Evolutionary conservation across 495 filamentous ascomycete species (phyloP).

Genomic region (Stereocaulon alpinum): DNA sequence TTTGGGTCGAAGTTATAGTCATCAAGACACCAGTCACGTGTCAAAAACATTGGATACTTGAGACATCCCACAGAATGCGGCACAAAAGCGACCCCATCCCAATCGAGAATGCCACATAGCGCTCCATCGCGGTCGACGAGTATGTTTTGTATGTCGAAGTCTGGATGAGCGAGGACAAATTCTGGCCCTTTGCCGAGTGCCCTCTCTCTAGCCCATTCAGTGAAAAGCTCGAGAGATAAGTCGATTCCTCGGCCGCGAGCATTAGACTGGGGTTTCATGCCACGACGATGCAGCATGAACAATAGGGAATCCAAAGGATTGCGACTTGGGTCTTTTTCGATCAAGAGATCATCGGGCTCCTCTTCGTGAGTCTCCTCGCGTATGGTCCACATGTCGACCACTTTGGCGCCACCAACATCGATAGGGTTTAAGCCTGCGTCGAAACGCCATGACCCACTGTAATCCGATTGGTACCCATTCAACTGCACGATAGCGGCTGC

Average conservation of each 20-base stretch:
- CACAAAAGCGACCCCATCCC: conserved; percentile 28
- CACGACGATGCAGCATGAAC: background rate
- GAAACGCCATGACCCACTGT: conserved; percentile 21
- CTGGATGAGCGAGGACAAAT: conserved; percentile 17
- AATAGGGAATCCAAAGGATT: background rate
- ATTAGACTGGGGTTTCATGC: background rate
- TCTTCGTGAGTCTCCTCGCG: background rate
- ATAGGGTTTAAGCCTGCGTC: conserved; percentile 11
- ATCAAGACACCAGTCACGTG: conserved; percentile 29
- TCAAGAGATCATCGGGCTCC: background rate
- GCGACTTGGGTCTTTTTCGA: background rate
- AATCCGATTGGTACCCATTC: conserved; percentile 20
- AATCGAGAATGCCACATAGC: conserved; percentile 33
- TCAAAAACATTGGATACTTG: conserved; percentile 30
- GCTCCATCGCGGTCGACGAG: conserved; percentile 31
- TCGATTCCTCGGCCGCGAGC: background rate
- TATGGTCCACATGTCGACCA: conserved; percentile 11
- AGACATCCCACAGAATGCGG: conserved; percentile 20
- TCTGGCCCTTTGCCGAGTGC: conserved; percentile 1
- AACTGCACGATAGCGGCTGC: conserved; percentile 30
- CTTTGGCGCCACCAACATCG: conserved; percentile 15
- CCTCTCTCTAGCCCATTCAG: background rate
- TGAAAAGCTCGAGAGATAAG: background rate
- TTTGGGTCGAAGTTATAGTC: background rate
- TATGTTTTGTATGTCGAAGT: conserved; percentile 19